Evolutionary conservation across 176 grass and related monocot species (phyloP), one percentile per base, ranked within the genome.

Genomic region (Avena eriantha): DNA sequence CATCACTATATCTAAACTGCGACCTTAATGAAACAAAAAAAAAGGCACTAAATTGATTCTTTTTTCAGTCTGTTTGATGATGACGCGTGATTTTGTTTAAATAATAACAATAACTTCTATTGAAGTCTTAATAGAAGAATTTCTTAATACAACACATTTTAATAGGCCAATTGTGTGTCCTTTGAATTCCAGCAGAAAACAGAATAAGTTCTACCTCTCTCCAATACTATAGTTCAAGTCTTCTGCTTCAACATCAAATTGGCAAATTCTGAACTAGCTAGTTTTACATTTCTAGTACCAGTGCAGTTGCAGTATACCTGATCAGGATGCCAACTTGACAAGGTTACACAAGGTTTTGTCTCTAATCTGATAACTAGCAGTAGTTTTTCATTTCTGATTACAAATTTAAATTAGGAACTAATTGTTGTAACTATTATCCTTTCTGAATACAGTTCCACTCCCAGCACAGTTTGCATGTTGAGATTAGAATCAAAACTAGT

Each of bases 11-110:
- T 29, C 50, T 79, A 65, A 66, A 85, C 10, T 41, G 57, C 12
- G 13, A 83, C 73, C n/a, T 88, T 49, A 81, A 65, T 57, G 23
- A 88, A 83, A 81, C 29, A 29, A 29, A 29, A 29, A 29, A 14
- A 81, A 57, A 91, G 31, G 41, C 12, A 16, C 26, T 49, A 22
- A 75, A 78, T 26, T 64, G 41, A 59, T 41, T 71, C 39, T 70
- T 69, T 14, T 60, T 83, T 10, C 4, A 53, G 73, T 61, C 39
- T n/a, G 24, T 81, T 76, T 55, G 49, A 59, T 76, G 16, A 76
- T 59, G 23, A 75, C 18, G 4, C 66, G 84, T 84, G 65, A 10
- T 84, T 80, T 1, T 14, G 9, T 49, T 71, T 41, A 31, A 41
- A 57, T 57, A 10, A 11, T 76, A 35, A 33, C 24, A 81, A 67